Evolutionary conservation across 1,284 basidiomycete species (phyloP).

Genomic region (Puccinia novopanici): DNA sequence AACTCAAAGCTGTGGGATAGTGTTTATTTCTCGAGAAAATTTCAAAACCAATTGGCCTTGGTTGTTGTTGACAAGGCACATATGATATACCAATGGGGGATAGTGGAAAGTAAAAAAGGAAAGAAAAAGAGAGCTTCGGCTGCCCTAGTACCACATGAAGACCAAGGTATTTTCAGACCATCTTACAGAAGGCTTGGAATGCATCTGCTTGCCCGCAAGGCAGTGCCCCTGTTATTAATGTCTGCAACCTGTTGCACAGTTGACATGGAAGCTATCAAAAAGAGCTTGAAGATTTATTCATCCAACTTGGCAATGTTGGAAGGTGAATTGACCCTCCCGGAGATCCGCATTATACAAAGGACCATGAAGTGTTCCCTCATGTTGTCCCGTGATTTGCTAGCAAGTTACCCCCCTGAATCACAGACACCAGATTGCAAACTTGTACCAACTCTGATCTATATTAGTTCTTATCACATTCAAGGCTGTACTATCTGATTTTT

Average conservation of each 20-base stretch:
- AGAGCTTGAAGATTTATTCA: neutral
- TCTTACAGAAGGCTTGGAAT: neutral
- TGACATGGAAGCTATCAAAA: neutral
- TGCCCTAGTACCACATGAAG: neutral
- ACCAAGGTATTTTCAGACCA: neutral
- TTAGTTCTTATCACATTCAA: too few relatives aligned
- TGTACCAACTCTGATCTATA: too few relatives aligned
- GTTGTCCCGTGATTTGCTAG: too few relatives aligned
- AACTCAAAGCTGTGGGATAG: neutral
- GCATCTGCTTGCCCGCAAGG: neutral
- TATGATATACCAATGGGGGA: constrained; percentile 22
- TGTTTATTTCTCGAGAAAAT: neutral
- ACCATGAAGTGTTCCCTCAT: too few relatives aligned
- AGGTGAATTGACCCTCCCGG: neutral
- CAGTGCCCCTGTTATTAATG: neutral
- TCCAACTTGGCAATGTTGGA: neutral
- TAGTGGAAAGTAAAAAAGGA: neutral
- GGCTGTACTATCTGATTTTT: too few relatives aligned
- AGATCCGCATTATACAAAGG: too few relatives aligned
- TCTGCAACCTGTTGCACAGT: constrained; percentile 1
- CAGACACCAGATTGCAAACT: too few relatives aligned
- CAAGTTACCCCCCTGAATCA: too few relatives aligned
- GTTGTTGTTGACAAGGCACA: constrained; percentile 16
- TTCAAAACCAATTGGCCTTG: neutral
- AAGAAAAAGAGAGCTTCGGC: neutral